Percentiles rank a stretch among this genome's conserved stretches.
Conservation (phyloP, 2,329 filamentous ascomycete species). For the Venturiaceae sp. region DNA sequence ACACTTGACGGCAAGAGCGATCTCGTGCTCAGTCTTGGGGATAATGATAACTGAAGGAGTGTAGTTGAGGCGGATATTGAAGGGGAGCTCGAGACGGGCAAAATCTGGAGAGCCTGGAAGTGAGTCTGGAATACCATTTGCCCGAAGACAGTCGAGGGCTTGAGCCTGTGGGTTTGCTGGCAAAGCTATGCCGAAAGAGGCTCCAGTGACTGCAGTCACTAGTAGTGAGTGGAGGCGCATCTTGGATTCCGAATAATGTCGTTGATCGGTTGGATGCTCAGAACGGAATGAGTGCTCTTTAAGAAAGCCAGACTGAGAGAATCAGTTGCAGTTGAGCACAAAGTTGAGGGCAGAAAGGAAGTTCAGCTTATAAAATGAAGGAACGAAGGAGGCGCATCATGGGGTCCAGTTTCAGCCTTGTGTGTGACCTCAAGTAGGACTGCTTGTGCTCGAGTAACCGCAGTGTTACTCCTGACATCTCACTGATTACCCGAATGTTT, state of each 20-base stretch:
- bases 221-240: background rate
- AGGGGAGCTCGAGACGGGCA: conserved; percentile 14
- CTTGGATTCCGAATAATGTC: too few species aligned
- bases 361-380: background rate
- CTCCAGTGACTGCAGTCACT: background rate
- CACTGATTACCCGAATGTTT: too few species aligned
- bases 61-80: conserved; percentile 24
- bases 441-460: too few species aligned
- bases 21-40: conserved; percentile 41
- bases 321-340: background rate
- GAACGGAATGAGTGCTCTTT: background rate
- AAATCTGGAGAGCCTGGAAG: conserved; percentile 13
- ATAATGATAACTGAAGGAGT: conserved; percentile 47
- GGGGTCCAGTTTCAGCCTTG: background rate
- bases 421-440: too few species aligned
- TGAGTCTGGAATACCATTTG: conserved; percentile 12
- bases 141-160: conserved; percentile 10
- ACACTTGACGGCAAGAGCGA: conserved; percentile 49
- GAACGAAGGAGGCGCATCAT: background rate
- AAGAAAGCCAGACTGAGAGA: background rate
- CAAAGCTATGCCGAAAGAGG: background rate
- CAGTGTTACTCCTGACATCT: too few species aligned
- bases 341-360: too few species aligned
- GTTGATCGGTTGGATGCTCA: too few species aligned
- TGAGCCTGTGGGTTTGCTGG: background rate